Evolutionary conservation across 2,329 filamentous ascomycete genomes (phyloP).

Genomic region (Coniochaeta hoffmannii): DNA sequence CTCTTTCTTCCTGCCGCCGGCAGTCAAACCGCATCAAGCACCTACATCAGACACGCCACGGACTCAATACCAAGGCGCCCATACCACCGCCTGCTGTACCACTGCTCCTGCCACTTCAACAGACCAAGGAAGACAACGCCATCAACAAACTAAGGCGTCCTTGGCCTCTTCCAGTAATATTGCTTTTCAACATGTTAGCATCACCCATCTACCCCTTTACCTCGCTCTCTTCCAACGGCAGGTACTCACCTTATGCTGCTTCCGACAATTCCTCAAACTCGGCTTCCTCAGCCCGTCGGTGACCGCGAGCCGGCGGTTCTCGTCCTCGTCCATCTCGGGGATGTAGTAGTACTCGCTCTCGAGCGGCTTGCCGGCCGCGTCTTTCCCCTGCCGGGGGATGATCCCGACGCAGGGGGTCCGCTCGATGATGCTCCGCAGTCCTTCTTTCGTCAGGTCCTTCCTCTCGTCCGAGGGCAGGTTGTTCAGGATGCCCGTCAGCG

Average conservation of each 20-base stretch:
- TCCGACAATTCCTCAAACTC: constrained; percentile 80
- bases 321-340: constrained; percentile 76
- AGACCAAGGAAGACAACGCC: neutral
- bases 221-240: constrained; percentile 4
- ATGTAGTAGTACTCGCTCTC: constrained; percentile 98
- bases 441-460: constrained; percentile 49
- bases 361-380: constrained; percentile 85
- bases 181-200: constrained; percentile 35
- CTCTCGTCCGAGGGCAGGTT: constrained; percentile 68
- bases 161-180: constrained; percentile 63
- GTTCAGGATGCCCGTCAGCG: constrained; percentile 79
- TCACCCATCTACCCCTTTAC: constrained; percentile 6
- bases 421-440: constrained; percentile 67
- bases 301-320: constrained; percentile 70
- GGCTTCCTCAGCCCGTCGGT: constrained; percentile 83
- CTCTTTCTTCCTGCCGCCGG: too few relatives aligned
- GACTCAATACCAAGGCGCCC: too few relatives aligned
- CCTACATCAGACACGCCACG: too few relatives aligned
- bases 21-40: too few relatives aligned
- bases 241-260: constrained; percentile 90
- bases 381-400: constrained; percentile 85
- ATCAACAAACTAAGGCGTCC: constrained; percentile 38
- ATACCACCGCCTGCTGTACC: too few relatives aligned
- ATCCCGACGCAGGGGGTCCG: constrained; percentile 74
- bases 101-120: neutral